Base-by-base conservation (phyloP, 2,329 filamentous ascomycete species). In the Lithohypha guttulata region DNA sequence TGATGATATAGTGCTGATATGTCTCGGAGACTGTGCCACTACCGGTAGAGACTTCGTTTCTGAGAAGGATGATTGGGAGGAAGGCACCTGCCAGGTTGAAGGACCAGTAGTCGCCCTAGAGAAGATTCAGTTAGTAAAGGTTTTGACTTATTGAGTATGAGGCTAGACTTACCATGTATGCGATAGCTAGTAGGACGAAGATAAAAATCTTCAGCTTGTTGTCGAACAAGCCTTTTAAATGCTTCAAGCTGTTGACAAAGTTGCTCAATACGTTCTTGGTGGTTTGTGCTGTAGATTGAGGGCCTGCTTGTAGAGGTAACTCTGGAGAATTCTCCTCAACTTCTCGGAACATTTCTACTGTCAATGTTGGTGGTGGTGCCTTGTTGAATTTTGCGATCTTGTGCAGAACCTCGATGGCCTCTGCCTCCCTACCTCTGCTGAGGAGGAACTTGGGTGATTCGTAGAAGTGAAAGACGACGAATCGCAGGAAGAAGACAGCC, bases 371-470 rank as follows among this genome's bases (percentile, higher is more conserved):
- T 5, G 27, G 11, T 34, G 75, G 79, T 29, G 56, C 52, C 48
- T 60, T 66, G 61, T 89, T 89, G 53, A 77, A 73, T 55, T 73
- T 70, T 2, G 85, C 84, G 43, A 93, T 79, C 6, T 78, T 82
- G 47, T 87, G 81, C 6, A 93, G 74, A 1, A 85, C 81, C 3
- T 77, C 80, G 2, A 93, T 81, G 1, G 84, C 84, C 53, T 93
- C 84, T 8, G 73, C 64, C 56, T 93, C 80, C 6, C 81, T 74
- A 25, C 83, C 81, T n/a, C 74, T 70, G 17, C 78, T 81, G 8
- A 93, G 71, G 17, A 93, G 67, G 53, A 78, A 93, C 57, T 93
- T 93, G 31, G 85, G 84, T 3, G 84, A 91, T 55, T 93, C 86
- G 55, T 83, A 83, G 11, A 93, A 71, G 44, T 80, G 75, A 61